These are phyloP conservation scores for Vigna reflexopilosa DNA, from an alignment of 306 rosid species.

Conservation along the genomic window DNA sequence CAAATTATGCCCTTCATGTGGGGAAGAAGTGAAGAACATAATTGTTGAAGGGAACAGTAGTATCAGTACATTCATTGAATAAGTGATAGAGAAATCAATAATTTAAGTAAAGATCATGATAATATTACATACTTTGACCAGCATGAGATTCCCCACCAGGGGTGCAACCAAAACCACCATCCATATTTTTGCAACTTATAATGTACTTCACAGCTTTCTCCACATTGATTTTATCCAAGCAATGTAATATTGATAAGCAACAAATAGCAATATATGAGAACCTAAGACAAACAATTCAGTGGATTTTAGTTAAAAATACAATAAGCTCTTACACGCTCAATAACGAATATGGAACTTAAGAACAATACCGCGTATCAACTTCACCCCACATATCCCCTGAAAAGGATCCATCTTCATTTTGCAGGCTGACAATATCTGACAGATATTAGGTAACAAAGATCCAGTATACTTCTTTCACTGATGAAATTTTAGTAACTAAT, in stretches of 20 bases:
- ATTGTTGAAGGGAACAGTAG: constrained; percentile 10
- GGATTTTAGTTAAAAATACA: constrained; percentile 13
- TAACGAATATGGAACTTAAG: constrained; percentile 27
- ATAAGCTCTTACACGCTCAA: constrained; percentile 2
- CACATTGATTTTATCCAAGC: constrained; percentile 75
- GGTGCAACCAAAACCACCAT: constrained; percentile 92
- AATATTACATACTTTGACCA: constrained; percentile 76
- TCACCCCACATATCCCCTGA: constrained; percentile 97
- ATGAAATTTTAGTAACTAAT: background rate
- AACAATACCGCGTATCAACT: constrained; percentile 76
- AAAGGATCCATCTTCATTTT: constrained; percentile 94
- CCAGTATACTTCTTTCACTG: constrained; percentile 10
- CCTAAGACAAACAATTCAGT: constrained; percentile 51
- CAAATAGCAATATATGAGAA: constrained; percentile 83
- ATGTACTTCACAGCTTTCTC: constrained; percentile 86
- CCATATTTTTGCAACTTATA: constrained; percentile 86
- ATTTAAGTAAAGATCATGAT: background rate
- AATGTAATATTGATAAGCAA: constrained; percentile 68
- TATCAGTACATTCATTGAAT: background rate
- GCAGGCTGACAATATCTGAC: constrained; percentile 77
- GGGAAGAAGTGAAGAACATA: background rate
- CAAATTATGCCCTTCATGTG: constrained; percentile 11
- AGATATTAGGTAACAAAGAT: constrained; percentile 51
- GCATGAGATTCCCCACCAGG: constrained; percentile 98
- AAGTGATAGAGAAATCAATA: constrained; percentile 32